phyloP scores from a whole-genome alignment of 1,139 yeast genomes.

The Zhuliangozyma parablackwelliae region DNA sequence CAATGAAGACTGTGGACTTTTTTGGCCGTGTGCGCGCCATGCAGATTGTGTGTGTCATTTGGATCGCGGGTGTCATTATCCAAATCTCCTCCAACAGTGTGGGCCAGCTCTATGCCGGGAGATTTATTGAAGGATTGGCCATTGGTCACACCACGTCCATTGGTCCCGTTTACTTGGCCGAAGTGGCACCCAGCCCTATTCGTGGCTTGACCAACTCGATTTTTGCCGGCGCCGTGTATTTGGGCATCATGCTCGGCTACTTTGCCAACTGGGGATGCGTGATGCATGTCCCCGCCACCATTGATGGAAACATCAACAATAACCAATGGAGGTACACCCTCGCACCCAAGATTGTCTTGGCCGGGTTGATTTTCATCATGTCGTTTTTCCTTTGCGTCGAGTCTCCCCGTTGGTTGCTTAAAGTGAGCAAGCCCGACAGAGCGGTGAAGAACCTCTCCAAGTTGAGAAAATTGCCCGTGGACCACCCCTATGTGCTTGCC shows the following conservation, averaged over 20 bases:
- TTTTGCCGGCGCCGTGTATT: slow-evolving; percentile 53
- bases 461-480: slow-evolving; percentile 46
- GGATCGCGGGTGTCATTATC: slow-evolving; percentile 47
- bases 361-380: slow-evolving; percentile 36
- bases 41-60: slow-evolving; percentile 39
- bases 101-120: slow-evolving; percentile 52
- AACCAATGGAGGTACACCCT: slow-evolving; percentile 37
- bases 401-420: slow-evolving; percentile 45
- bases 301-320: slow-evolving; percentile 13
- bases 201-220: slow-evolving; percentile 50
- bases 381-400: slow-evolving; percentile 37
- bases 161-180: slow-evolving; percentile 49
- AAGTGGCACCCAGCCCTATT: slow-evolving; percentile 49
- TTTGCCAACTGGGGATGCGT: slow-evolving; percentile 44
- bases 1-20: slow-evolving; percentile 42
- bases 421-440: slow-evolving; percentile 29
- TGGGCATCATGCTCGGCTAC: slow-evolving; percentile 51
- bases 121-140: slow-evolving; percentile 52
- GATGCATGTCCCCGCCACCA: slow-evolving; percentile 21
- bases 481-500: slow-evolving; percentile 48
- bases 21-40: slow-evolving; percentile 54
- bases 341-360: slow-evolving; percentile 36
- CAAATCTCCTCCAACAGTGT: slow-evolving; percentile 41
- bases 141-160: slow-evolving; percentile 55
- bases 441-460: slow-evolving; percentile 37